Conservation (phyloP, 495 filamentous ascomycete genomes). For the Monascus purpureus region DNA sequence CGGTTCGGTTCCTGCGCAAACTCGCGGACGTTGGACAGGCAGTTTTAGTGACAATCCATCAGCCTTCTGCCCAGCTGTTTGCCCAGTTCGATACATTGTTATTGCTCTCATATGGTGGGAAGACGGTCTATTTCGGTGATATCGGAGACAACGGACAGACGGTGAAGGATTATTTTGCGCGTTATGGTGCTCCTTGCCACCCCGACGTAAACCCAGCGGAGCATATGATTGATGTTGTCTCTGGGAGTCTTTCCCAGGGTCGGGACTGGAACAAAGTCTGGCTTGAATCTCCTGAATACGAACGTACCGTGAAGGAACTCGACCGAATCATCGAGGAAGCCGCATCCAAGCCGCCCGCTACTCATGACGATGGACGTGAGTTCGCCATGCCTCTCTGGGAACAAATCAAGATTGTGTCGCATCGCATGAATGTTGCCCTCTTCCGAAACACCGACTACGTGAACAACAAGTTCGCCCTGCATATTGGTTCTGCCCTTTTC, state of each 20-base stretch:
- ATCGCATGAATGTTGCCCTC: conserved; percentile 43
- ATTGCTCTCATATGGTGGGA: conserved; percentile 53
- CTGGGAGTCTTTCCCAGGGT: conserved; percentile 19
- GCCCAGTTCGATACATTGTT: conserved; percentile 61
- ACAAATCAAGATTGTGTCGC: conserved; percentile 43
- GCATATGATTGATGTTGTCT: conserved; percentile 82
- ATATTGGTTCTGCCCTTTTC: conserved; percentile 22
- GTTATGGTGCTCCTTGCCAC: conserved; percentile 61
- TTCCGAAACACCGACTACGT: conserved; percentile 51
- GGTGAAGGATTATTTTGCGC: conserved; percentile 60
- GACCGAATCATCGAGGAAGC: conserved; percentile 34
- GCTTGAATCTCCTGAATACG: conserved; percentile 39
- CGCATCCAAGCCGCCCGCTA: conserved; percentile 15
- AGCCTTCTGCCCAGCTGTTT: conserved; percentile 59
- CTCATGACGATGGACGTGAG: conserved; percentile 29
- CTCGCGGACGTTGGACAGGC: conserved; percentile 54
- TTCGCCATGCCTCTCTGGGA: conserved; percentile 43
- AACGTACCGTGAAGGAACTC: conserved; percentile 34
- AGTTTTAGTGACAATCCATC: conserved; percentile 64
- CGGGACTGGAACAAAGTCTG: conserved; percentile 53
- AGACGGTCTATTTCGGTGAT: conserved; percentile 59
- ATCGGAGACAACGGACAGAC: conserved; percentile 38
- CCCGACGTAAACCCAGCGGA: conserved; percentile 67
- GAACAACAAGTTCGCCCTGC: conserved; percentile 42
- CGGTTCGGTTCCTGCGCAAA: conserved; percentile 49